Evolutionary conservation across 768 basidiomycete genomes (phyloP).

Genomic region (Postia placenta): DNA sequence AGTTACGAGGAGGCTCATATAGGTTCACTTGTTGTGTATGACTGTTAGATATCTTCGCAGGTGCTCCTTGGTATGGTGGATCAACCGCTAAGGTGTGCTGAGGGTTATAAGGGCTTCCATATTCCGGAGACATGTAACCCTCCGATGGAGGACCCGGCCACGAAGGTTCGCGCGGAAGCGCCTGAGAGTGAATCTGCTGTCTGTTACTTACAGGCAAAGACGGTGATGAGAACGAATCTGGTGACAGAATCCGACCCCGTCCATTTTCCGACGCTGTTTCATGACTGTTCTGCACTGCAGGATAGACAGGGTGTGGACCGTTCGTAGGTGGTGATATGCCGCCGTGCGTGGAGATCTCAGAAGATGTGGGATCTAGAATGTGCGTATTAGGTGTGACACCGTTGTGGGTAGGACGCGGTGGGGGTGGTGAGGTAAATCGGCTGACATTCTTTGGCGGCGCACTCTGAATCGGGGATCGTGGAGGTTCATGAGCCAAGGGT

Average conservation of each 20-base stretch:
- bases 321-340: too few relatives aligned
- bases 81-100: too few relatives aligned
- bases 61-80: too few relatives aligned
- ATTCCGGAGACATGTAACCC: too few relatives aligned
- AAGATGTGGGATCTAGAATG: too few relatives aligned
- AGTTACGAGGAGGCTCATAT: conserved; percentile 11
- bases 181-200: background rate
- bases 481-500: background rate
- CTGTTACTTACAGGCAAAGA: background rate
- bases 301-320: too few relatives aligned
- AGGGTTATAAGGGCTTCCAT: too few relatives aligned
- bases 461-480: background rate
- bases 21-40: background rate
- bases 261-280: background rate
- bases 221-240: background rate
- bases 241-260: background rate
- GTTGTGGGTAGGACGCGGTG: too few relatives aligned
- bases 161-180: background rate
- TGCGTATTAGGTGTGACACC: too few relatives aligned
- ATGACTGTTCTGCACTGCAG: background rate
- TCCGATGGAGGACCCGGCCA: background rate
- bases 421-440: too few relatives aligned
- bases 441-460: conserved; percentile 1
- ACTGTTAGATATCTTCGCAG: too few relatives aligned
- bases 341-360: too few relatives aligned